Conservation (phyloP, 2,329 filamentous ascomycete species). For the Calonectria pseudoreteaudii region DNA sequence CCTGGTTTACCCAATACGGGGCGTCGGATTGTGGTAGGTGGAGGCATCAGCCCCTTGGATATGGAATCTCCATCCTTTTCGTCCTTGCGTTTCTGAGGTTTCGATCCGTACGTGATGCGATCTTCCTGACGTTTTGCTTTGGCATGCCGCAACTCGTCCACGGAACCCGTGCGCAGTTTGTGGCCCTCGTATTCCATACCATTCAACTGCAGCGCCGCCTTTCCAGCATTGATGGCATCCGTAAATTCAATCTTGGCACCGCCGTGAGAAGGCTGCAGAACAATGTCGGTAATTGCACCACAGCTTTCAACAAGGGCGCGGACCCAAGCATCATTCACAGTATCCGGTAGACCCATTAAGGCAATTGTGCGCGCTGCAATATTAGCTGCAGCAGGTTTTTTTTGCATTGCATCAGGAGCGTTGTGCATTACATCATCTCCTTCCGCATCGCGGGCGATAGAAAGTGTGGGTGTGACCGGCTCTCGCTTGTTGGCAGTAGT, state of each 20-base stretch:
- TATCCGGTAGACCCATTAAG: conserved; percentile 89
- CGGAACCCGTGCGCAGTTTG: conserved; percentile 65
- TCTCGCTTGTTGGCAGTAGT: conserved; percentile 48
- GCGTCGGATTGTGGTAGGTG: conserved; percentile 56
- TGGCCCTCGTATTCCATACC: conserved; percentile 66
- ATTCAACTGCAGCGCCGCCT: conserved; percentile 71
- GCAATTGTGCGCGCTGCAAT: conserved; percentile 79
- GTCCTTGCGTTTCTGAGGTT: conserved; percentile 43
- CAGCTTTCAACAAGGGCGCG: conserved; percentile 77
- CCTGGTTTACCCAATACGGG: conserved; percentile 54
- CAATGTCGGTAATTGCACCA: conserved; percentile 79
- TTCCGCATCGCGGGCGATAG: conserved; percentile 49
- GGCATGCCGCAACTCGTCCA: conserved; percentile 65
- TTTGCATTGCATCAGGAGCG: conserved; percentile 24
- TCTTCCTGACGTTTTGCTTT: conserved; percentile 55
- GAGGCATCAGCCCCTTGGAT: conserved; percentile 55
- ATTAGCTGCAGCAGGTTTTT: conserved; percentile 58
- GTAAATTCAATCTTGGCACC: conserved; percentile 89
- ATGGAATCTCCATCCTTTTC: neutral
- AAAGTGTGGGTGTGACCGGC: conserved; percentile 51
- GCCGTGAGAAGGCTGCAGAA: conserved; percentile 83
- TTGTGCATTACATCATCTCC: conserved; percentile 55
- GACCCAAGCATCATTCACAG: conserved; percentile 88
- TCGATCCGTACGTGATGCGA: conserved; percentile 45
- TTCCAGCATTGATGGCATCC: conserved; percentile 77